Percentiles rank a stretch among this genome's conserved stretches.
Evolutionary conservation across 2,329 filamentous ascomycete genomes (phyloP).

Genomic region (Ophiocordyceps camponoti-rufipedis): DNA sequence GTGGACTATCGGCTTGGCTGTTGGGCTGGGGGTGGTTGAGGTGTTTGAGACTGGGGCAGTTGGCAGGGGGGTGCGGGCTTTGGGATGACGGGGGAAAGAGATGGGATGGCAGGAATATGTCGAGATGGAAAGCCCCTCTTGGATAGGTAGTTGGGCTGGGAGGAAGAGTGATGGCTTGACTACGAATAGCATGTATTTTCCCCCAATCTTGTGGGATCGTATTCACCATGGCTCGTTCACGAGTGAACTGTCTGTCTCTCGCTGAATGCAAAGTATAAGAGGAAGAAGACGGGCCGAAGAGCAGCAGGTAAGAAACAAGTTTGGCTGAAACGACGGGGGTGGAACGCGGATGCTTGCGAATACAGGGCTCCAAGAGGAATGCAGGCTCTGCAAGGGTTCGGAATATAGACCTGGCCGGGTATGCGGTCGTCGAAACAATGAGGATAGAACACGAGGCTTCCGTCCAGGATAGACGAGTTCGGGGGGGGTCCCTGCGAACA

Average conservation of each 20-base stretch:
- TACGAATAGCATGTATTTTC: too few species aligned
- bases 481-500: too few species aligned
- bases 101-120: not conserved
- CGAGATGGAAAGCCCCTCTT: not conserved
- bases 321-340: not conserved
- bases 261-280: not conserved
- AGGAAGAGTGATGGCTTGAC: conserved; percentile 1
- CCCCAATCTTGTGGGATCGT: too few species aligned
- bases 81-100: conserved; percentile 6
- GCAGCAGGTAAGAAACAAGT: not conserved
- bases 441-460: too few species aligned
- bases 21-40: conserved; percentile 53
- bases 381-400: not conserved
- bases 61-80: conserved; percentile 42
- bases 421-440: not conserved
- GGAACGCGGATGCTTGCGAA: too few species aligned
- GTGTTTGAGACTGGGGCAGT: conserved; percentile 59
- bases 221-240: too few species aligned
- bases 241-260: too few species aligned
- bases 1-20: conserved; percentile 53
- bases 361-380: not conserved
- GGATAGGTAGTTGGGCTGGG: not conserved
- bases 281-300: not conserved
- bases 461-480: too few species aligned
- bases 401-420: not conserved